Conservation (phyloP, 306 rosid genomes). For the Cajanus cajan region DNA sequence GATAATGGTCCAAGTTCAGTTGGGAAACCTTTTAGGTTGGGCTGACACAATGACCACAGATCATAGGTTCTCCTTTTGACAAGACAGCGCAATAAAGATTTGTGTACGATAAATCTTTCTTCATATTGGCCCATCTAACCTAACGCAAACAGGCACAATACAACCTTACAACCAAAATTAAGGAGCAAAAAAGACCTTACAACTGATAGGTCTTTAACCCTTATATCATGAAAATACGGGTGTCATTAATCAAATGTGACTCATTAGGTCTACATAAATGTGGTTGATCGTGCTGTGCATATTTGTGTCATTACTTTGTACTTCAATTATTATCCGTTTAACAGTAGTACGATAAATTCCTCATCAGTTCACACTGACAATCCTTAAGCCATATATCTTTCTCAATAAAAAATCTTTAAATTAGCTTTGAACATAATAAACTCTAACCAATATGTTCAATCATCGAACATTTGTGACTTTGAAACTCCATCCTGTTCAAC, state of each 20-base stretch:
- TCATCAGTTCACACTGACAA: neutral
- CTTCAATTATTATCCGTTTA: neutral
- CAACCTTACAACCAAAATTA: neutral
- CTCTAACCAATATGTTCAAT: constrained; percentile 3
- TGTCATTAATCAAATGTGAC: neutral
- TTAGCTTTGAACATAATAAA: constrained; percentile 1
- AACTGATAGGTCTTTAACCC: neutral
- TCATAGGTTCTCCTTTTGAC: neutral
- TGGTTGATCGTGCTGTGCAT: constrained; percentile 5
- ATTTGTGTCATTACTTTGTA: constrained; percentile 4
- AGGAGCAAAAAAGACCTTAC: neutral
- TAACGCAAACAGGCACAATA: neutral
- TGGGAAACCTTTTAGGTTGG: neutral
- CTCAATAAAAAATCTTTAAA: constrained; percentile 3
- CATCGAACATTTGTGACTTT: neutral
- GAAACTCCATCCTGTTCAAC: neutral
- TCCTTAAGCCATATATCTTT: neutral
- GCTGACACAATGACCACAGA: neutral
- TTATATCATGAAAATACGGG: neutral
- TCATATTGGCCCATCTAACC: neutral
- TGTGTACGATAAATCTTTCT: neutral
- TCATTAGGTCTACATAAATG: constrained; percentile 9
- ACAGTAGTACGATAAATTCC: neutral
- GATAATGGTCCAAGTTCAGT: constrained; percentile 2
- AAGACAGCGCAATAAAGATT: neutral